Percentiles rank a stretch among this genome's conserved stretches.
phyloP scores from a whole-genome alignment of 306 rosid genomes.

The Acacia acuminata region DNA sequence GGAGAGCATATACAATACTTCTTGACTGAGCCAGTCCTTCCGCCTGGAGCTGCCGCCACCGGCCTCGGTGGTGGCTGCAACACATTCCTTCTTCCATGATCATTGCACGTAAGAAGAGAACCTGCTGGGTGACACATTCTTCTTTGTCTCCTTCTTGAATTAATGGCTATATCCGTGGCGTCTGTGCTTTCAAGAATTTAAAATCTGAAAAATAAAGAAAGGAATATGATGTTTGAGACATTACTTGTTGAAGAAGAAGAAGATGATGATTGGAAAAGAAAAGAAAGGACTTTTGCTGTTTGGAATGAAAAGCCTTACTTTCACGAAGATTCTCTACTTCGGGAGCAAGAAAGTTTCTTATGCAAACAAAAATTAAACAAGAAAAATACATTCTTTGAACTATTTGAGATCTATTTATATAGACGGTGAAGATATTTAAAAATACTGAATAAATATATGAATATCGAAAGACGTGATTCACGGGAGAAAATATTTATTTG shows the following conservation, averaged over 20 bases:
- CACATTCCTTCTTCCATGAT: constrained; percentile 32
- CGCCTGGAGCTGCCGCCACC: background rate
- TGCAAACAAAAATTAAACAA: background rate
- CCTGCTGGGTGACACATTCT: constrained; percentile 45
- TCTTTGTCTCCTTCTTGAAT: background rate
- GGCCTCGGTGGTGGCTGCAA: constrained; percentile 24
- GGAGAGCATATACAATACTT: constrained; percentile 69
- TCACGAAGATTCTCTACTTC: background rate
- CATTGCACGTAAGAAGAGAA: constrained; percentile 7
- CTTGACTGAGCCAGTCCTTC: constrained; percentile 12
- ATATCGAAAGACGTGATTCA: background rate
- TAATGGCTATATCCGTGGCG: background rate
- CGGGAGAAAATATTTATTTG: background rate
- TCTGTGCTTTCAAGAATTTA: background rate
- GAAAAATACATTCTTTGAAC: background rate
- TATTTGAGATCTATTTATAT: background rate
- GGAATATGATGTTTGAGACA: background rate
- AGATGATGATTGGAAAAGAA: background rate
- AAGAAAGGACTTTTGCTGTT: constrained; percentile 20
- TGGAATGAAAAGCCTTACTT: background rate
- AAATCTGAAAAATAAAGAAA: background rate
- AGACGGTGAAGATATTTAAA: background rate
- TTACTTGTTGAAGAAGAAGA: background rate
- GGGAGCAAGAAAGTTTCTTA: background rate
- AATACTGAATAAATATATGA: background rate